Percentiles rank a stretch among this genome's conserved stretches.
These are phyloP conservation scores for Apium graveolens DNA, from an alignment of 129 eudicot genomes.

Conservation along the genomic window DNA sequence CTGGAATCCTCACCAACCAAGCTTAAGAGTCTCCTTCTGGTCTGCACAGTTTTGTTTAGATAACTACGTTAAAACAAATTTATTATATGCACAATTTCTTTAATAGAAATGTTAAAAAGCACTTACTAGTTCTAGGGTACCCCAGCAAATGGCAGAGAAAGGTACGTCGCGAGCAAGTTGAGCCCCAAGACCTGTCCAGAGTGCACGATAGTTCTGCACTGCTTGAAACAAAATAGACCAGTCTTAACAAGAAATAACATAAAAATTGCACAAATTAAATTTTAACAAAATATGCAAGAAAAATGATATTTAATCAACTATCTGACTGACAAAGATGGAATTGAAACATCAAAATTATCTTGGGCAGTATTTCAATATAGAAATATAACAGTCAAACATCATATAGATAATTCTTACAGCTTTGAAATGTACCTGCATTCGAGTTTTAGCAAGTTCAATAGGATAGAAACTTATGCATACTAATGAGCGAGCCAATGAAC, in stretches of 20 bases:
- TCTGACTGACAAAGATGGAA: neutral
- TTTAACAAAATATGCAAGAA: neutral
- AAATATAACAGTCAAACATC: neutral
- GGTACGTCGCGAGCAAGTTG: slow-evolving; percentile 99
- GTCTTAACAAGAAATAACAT: neutral
- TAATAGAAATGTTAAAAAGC: neutral
- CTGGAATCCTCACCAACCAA: slow-evolving; percentile 64
- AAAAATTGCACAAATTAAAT: neutral
- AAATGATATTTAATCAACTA: neutral
- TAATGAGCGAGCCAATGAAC: slow-evolving; percentile 82
- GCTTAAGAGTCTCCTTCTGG: slow-evolving; percentile 53
- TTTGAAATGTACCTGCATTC: slow-evolving; percentile 80
- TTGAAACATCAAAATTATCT: neutral
- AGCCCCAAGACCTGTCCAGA: slow-evolving; percentile 98
- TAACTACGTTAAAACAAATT: neutral
- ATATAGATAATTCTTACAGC: slow-evolving; percentile 31
- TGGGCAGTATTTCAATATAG: neutral
- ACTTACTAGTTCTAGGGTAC: slow-evolving; percentile 89
- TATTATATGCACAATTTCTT: neutral
- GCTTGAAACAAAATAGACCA: slow-evolving; percentile 8
- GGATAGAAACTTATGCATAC: slow-evolving; percentile 96
- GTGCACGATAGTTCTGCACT: slow-evolving; percentile 68
- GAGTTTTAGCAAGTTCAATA: slow-evolving; percentile 91
- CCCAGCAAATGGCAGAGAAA: slow-evolving; percentile 93
- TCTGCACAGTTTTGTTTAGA: slow-evolving; percentile 21